These are phyloP conservation scores for Scheffersomyces illinoinensis DNA, from an alignment of 1,139 yeast genomes.

Conservation along the genomic window DNA sequence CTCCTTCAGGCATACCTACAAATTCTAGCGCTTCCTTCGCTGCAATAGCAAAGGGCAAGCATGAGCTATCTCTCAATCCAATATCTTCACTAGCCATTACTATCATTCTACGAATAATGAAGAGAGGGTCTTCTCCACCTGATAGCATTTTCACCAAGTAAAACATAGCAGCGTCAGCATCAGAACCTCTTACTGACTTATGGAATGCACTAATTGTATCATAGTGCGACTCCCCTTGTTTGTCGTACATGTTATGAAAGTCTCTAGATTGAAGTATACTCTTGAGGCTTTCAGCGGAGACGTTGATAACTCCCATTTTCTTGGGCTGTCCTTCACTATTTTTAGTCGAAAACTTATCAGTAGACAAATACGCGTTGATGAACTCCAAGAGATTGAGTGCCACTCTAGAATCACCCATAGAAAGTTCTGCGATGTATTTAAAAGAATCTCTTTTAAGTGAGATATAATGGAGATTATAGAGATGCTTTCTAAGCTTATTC, in stretches of 20 bases:
- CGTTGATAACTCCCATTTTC: slow-evolving; percentile 28
- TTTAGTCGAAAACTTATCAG: slow-evolving; percentile 24
- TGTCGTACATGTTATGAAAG: slow-evolving; percentile 71
- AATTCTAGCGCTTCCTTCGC: slow-evolving; percentile 86
- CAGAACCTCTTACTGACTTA: slow-evolving; percentile 83
- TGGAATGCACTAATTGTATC: slow-evolving; percentile 95
- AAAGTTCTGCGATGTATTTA: slow-evolving; percentile 69
- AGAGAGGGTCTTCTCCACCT: slow-evolving; percentile 93
- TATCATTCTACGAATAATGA: slow-evolving; percentile 89
- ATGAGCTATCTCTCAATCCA: slow-evolving; percentile 78
- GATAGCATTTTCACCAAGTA: slow-evolving; percentile 84
- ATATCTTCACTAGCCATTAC: slow-evolving; percentile 91
- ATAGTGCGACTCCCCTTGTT: slow-evolving; percentile 89
- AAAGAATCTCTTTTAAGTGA: slow-evolving; percentile 58
- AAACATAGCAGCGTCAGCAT: slow-evolving; percentile 86
- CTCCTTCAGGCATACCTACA: slow-evolving; percentile 97
- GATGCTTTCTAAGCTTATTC: slow-evolving; percentile 55
- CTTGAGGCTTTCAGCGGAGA: slow-evolving; percentile 37
- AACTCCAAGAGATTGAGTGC: slow-evolving; percentile 74
- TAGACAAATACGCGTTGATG: slow-evolving; percentile 43
- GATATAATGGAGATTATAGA: slow-evolving; percentile 44
- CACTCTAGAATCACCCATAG: slow-evolving; percentile 88
- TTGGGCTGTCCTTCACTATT: slow-evolving; percentile 19
- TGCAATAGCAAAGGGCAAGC: slow-evolving; percentile 85
- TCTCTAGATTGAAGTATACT: slow-evolving; percentile 38